Percentiles rank a stretch among this genome's conserved stretches.
Conservation (phyloP, 2,329 filamentous ascomycete genomes). For the Teratosphaeria epicoccoides region DNA sequence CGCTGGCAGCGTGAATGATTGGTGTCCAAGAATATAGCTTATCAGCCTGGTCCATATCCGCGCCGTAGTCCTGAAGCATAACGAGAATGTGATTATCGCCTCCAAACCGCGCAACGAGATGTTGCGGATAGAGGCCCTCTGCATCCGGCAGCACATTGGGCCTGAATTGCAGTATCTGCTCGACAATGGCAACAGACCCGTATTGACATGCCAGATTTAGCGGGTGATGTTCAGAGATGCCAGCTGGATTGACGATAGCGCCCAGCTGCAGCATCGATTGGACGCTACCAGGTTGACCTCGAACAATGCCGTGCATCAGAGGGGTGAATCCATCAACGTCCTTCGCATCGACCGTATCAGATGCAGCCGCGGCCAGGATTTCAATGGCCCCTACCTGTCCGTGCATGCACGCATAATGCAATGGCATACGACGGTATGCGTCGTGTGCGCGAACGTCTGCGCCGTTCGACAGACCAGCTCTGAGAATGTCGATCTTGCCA, state of each 20-base stretch:
- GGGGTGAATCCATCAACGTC: slow-evolving; percentile 98
- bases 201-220: slow-evolving; percentile 92
- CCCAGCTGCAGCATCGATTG: slow-evolving; percentile 63
- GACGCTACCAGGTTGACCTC: slow-evolving; percentile 71
- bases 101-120: slow-evolving; percentile 83
- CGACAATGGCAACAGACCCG: slow-evolving; percentile 73
- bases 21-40: slow-evolving; percentile 98
- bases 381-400: slow-evolving; percentile 55
- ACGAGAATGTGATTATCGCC: slow-evolving; percentile 69
- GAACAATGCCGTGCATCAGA: slow-evolving; percentile 87
- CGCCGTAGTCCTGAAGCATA: slow-evolving; percentile 73
- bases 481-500: slow-evolving; percentile 67
- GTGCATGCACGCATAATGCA: slow-evolving; percentile 96
- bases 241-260: slow-evolving; percentile 75
- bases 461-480: slow-evolving; percentile 60
- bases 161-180: slow-evolving; percentile 69
- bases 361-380: slow-evolving; percentile 34
- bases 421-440: slow-evolving; percentile 83
- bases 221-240: slow-evolving; percentile 84
- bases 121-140: slow-evolving; percentile 93
- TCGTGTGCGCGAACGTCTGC: slow-evolving; percentile 75
- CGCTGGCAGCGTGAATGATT: slow-evolving; percentile 88
- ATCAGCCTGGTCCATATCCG: slow-evolving; percentile 82
- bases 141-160: slow-evolving; percentile 85
- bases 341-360: slow-evolving; percentile 70